A percentile compares a stretch with the other conserved stretches of the same genome.
Conservation (phyloP, 805 yeast species). For the Saccharomycopsis capsularis region DNA sequence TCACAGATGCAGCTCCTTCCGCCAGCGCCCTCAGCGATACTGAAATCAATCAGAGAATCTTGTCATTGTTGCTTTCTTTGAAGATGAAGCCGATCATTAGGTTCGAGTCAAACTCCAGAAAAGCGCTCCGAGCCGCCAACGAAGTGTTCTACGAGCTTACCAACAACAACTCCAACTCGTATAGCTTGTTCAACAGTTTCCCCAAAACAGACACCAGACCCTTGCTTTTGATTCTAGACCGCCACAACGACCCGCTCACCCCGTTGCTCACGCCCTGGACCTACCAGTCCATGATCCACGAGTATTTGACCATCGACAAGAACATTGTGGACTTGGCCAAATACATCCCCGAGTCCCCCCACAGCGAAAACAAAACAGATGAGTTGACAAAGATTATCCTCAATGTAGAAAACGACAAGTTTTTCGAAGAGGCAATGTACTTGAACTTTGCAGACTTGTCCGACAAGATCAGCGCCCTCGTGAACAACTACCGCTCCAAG, state of each 20-base stretch:
- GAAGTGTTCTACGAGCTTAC: constrained; percentile 54
- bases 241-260: constrained; percentile 87
- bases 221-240: constrained; percentile 64
- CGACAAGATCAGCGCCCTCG: constrained; percentile 77
- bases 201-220: constrained; percentile 62
- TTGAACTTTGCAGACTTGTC: constrained; percentile 93
- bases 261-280: constrained; percentile 96
- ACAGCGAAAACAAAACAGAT: constrained; percentile 9
- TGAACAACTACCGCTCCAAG: constrained; percentile 70
- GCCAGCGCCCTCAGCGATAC: constrained; percentile 15
- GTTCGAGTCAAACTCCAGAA: constrained; percentile 61
- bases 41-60: constrained; percentile 24
- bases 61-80: constrained; percentile 55
- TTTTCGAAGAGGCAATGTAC: constrained; percentile 75
- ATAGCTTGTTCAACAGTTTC: constrained; percentile 36
- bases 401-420: constrained; percentile 64
- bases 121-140: constrained; percentile 61
- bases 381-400: constrained; percentile 59
- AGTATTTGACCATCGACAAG: constrained; percentile 72
- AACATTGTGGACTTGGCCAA: constrained; percentile 66
- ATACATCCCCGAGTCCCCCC: constrained; percentile 43
- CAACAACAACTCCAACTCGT: constrained; percentile 25
- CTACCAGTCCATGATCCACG: constrained; percentile 96
- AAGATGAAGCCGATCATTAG: constrained; percentile 74
- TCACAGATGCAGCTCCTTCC: background rate